These are phyloP conservation scores for Pseudocercospora ulei DNA, from an alignment of 2,329 filamentous ascomycete genomes.

Conservation along the genomic window DNA sequence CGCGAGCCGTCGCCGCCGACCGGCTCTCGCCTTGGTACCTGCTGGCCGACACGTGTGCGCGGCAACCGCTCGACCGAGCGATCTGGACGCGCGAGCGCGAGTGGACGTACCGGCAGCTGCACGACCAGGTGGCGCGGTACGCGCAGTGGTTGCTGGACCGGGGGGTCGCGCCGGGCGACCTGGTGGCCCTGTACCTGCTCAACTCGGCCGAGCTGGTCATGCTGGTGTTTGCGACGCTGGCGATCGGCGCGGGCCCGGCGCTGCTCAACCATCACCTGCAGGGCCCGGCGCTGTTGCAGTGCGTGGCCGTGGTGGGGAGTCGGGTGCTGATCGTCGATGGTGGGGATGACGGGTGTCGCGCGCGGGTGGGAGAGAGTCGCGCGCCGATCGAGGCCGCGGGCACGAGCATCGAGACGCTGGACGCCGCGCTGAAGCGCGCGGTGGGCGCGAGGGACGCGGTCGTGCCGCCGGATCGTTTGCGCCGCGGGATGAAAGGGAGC, in stretches of 20 bases:
- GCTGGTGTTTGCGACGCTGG: conserved; percentile 26
- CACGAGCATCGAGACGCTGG: conserved; percentile 49
- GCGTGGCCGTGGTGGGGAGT: conserved; percentile 32
- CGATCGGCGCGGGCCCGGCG: conserved; percentile 32
- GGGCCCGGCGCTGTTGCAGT: conserved; percentile 32
- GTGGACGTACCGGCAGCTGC: conserved; percentile 51
- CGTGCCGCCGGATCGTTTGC: conserved; percentile 25
- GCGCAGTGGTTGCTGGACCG: conserved; percentile 50
- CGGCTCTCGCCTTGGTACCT: conserved; percentile 18
- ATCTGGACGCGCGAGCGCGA: conserved; percentile 54
- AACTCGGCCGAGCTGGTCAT: conserved; percentile 30
- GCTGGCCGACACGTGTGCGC: conserved; percentile 22
- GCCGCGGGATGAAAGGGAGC: conserved; percentile 24
- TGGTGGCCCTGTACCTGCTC: conserved; percentile 30
- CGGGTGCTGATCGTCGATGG: conserved; percentile 41
- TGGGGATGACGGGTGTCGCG: conserved; percentile 43
- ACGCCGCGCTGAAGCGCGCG: conserved; percentile 40
- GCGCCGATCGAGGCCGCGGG: conserved; percentile 45
- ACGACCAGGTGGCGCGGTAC: conserved; percentile 49
- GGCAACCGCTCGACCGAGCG: conserved; percentile 43
- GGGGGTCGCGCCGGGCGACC: conserved; percentile 30
- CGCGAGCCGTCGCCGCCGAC: conserved; percentile 34
- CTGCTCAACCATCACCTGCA: conserved; percentile 35
- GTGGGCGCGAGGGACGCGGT: conserved; percentile 30
- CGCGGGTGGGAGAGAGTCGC: conserved; percentile 47